These are phyloP conservation scores for Aquanectria penicillioides DNA, from an alignment of 2,329 filamentous ascomycete genomes.

Conservation along the genomic window DNA sequence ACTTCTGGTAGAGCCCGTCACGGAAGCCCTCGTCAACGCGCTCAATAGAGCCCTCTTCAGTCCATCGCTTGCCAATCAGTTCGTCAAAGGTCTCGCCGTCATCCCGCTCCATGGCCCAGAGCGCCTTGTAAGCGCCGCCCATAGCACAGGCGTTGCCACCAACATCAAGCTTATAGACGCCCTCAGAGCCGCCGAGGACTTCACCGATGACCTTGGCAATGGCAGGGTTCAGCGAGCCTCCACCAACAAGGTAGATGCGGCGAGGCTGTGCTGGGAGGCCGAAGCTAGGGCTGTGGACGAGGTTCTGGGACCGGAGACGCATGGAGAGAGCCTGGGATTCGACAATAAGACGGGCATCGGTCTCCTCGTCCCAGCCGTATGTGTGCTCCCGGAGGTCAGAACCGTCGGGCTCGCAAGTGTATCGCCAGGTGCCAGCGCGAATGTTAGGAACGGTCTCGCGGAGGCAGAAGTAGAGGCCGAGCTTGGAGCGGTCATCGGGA, in stretches of 20 bases:
- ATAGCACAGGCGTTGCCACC: constrained; percentile 95
- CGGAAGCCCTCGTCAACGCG: constrained; percentile 86
- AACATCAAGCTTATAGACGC: constrained; percentile 92
- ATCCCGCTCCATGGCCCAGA: constrained; percentile 84
- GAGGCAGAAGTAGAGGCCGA: constrained; percentile 94
- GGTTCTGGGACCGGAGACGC: constrained; percentile 81
- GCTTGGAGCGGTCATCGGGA: constrained; percentile 69
- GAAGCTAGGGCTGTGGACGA: constrained; percentile 68
- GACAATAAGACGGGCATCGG: constrained; percentile 87
- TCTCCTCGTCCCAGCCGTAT: constrained; percentile 58
- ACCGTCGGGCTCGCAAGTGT: constrained; percentile 68
- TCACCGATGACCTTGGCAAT: constrained; percentile 88
- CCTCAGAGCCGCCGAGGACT: constrained; percentile 88
- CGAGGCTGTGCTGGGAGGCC: constrained; percentile 83
- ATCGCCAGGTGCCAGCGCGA: constrained; percentile 86
- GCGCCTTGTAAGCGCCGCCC: constrained; percentile 93
- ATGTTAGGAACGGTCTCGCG: constrained; percentile 97
- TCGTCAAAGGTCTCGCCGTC: constrained; percentile 85
- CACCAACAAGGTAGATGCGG: constrained; percentile 92
- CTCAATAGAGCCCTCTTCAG: constrained; percentile 83
- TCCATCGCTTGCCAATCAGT: constrained; percentile 85
- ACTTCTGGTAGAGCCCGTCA: constrained; percentile 77
- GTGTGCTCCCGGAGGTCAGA: constrained; percentile 54
- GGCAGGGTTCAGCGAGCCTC: constrained; percentile 87
- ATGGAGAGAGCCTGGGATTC: constrained; percentile 96